Conservation (phyloP, 2,329 filamentous ascomycete species). For the Aureobasidium sp. region DNA sequence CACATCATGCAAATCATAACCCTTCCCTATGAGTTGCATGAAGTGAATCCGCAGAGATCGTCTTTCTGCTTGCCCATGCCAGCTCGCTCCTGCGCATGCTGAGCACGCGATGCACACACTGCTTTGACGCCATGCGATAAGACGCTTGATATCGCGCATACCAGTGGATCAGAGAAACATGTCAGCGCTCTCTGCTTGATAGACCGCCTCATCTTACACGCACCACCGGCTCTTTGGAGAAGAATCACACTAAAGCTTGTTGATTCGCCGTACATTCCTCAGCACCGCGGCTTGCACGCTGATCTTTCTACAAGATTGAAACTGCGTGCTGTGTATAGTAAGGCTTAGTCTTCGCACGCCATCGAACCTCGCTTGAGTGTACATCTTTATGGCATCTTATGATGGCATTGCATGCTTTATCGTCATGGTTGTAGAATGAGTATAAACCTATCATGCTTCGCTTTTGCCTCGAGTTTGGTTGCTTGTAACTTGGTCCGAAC, state of each 20-base stretch:
- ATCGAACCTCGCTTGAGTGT: not conserved
- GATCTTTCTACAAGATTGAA: not conserved
- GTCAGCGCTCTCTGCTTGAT: not conserved
- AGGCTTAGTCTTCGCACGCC: not conserved
- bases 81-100: not conserved
- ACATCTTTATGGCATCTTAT: not conserved
- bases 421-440: not conserved
- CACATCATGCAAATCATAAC: not conserved
- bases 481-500: not conserved
- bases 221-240: not conserved
- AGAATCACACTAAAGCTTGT: not conserved
- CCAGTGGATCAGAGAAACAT: not conserved
- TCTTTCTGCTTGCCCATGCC: not conserved
- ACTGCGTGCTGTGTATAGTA: not conserved
- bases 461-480: not conserved
- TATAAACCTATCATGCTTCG: not conserved
- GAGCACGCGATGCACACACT: not conserved
- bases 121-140: slow-evolving; percentile 1
- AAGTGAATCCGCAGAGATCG: not conserved
- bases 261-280: not conserved
- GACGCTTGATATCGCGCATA: not conserved
- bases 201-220: not conserved
- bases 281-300: not conserved
- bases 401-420: not conserved
- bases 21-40: not conserved